Evolutionary conservation across 2,329 filamentous ascomycete genomes (phyloP).

Genomic region (Penicillium crustosum): DNA sequence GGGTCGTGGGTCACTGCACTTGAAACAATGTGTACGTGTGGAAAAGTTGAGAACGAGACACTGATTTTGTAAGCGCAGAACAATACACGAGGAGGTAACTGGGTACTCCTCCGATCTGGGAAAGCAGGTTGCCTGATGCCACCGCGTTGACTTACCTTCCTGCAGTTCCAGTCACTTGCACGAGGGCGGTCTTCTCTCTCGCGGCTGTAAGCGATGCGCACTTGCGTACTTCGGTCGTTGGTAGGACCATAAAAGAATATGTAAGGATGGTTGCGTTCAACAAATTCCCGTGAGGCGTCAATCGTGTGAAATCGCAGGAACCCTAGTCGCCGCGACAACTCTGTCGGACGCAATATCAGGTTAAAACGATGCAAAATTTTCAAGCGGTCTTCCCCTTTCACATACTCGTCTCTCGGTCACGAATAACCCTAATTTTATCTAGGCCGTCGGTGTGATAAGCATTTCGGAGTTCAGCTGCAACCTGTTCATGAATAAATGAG

Average conservation of each 20-base stretch:
- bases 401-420: conserved; percentile 58
- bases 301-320: conserved; percentile 56
- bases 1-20: conserved; percentile 56
- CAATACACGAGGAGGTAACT: background rate
- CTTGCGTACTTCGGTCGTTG: conserved; percentile 44
- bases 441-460: conserved; percentile 53
- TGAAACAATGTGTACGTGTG: conserved; percentile 57
- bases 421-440: conserved; percentile 59
- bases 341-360: conserved; percentile 33
- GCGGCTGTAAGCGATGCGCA: conserved; percentile 55
- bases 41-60: conserved; percentile 59
- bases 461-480: conserved; percentile 55
- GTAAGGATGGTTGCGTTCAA: conserved; percentile 53
- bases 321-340: conserved; percentile 56
- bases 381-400: background rate
- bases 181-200: conserved; percentile 53
- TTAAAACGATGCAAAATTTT: background rate
- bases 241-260: conserved; percentile 52
- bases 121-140: background rate
- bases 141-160: conserved; percentile 41
- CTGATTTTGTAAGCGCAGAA: conserved; percentile 34
- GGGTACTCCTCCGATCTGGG: no score
- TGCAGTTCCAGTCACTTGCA: conserved; percentile 58
- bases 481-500: conserved; percentile 43
- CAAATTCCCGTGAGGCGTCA: conserved; percentile 52